Conservation (phyloP, 75 land plant genomes). For the Cunninghamia lanceolata region DNA sequence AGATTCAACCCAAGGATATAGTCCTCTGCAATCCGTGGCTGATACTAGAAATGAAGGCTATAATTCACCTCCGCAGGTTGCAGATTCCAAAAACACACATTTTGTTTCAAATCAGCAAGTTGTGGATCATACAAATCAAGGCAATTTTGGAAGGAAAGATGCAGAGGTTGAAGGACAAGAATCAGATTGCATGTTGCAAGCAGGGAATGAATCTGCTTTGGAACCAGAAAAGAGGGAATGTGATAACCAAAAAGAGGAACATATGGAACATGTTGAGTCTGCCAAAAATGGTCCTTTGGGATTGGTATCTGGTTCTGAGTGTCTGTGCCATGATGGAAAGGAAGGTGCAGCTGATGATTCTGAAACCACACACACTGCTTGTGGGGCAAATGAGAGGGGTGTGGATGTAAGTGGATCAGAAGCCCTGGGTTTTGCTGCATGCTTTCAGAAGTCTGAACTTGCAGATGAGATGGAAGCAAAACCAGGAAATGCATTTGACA, state of each 20-base stretch:
- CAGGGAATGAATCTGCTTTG: not conserved
- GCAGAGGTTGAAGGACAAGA: not conserved
- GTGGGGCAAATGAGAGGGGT: not conserved
- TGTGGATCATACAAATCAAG: not conserved
- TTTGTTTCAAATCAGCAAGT: not conserved
- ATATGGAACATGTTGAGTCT: not conserved
- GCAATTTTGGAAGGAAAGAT: not conserved
- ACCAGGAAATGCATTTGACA: not conserved
- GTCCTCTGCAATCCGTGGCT: not conserved
- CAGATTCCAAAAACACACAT: not conserved
- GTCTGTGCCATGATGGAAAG: not conserved
- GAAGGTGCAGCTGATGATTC: not conserved
- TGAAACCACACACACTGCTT: not conserved
- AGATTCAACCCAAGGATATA: slow-evolving; percentile 3
- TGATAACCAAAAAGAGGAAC: not conserved
- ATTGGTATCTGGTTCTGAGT: not conserved
- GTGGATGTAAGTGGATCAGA: not conserved
- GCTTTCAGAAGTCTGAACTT: not conserved
- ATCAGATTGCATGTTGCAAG: not conserved
- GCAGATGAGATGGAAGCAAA: not conserved
- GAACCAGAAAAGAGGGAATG: not conserved
- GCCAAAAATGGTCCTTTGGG: not conserved
- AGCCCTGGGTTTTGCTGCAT: not conserved
- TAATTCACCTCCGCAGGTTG: not conserved
- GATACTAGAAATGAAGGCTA: not conserved